Percentiles rank a stretch among this genome's conserved stretches.
These are phyloP conservation scores for Radiomyces spectabilis DNA, from an alignment of 192 early-diverging fungal species.

Conservation along the genomic window DNA sequence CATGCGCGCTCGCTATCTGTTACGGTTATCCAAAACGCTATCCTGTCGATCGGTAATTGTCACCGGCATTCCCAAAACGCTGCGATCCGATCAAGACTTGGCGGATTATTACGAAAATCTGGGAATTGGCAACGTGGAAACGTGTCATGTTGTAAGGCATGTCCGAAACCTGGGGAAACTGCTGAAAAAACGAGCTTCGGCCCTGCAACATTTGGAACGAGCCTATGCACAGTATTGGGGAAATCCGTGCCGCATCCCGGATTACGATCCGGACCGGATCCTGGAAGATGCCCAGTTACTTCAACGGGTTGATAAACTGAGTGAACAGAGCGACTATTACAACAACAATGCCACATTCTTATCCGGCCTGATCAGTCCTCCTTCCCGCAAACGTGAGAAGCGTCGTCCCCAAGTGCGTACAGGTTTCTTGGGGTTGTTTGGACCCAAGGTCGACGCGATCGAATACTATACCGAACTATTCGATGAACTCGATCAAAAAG, in stretches of 20 bases:
- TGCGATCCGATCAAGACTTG: constrained; percentile 43
- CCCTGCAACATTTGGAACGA: constrained; percentile 43
- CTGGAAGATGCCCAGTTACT: constrained; percentile 26
- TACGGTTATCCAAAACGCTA: not conserved
- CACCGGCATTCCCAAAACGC: constrained; percentile 36
- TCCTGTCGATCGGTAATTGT: constrained; percentile 41
- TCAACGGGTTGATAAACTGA: not conserved
- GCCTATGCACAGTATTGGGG: constrained; percentile 49
- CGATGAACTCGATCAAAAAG: constrained; percentile 41
- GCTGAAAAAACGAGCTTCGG: constrained; percentile 39
- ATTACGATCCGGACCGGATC: constrained; percentile 49
- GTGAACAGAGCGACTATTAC: not conserved
- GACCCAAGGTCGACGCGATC: constrained; percentile 58
- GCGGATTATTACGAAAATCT: constrained; percentile 44
- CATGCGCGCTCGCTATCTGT: constrained; percentile 13
- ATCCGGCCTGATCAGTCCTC: not conserved
- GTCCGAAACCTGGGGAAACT: constrained; percentile 31
- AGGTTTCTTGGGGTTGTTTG: constrained; percentile 35
- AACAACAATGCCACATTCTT: not conserved
- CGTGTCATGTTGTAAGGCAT: constrained; percentile 42
- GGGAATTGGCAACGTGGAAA: constrained; percentile 46
- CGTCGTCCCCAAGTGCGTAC: constrained; percentile 34
- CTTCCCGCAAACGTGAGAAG: not conserved
- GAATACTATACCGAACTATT: constrained; percentile 51
- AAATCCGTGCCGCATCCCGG: constrained; percentile 56